Evolutionary conservation across 2,329 filamentous ascomycete species (phyloP).

Genomic region (Talaromyces pinophilus): DNA sequence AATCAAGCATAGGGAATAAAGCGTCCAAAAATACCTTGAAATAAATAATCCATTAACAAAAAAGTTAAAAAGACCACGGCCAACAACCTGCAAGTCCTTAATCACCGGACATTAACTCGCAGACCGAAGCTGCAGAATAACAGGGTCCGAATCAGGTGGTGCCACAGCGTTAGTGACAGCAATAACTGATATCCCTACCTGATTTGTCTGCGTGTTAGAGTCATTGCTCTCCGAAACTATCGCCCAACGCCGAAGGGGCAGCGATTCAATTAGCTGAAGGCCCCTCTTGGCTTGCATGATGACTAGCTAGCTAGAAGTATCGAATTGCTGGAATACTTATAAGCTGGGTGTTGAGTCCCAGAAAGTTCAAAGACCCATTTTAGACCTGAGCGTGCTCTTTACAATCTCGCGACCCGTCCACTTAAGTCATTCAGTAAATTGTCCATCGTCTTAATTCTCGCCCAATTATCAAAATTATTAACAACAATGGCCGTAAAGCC

Average conservation of each 20-base stretch:
- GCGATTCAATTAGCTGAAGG: neutral
- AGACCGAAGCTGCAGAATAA: conserved; percentile 1
- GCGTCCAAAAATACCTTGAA: neutral
- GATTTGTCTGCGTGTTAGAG: neutral
- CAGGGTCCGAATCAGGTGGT: neutral
- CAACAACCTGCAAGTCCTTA: neutral
- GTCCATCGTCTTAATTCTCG: neutral
- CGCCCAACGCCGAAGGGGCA: neutral
- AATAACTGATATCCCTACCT: neutral
- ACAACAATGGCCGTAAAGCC: neutral
- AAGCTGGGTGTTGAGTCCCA: neutral
- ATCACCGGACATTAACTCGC: neutral
- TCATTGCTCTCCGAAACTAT: neutral
- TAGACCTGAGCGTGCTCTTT: neutral
- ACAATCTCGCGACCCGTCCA: neutral
- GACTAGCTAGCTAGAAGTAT: neutral
- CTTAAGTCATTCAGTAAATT: neutral
- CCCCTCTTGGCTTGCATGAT: neutral
- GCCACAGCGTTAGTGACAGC: neutral
- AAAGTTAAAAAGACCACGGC: neutral
- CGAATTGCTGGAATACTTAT: neutral
- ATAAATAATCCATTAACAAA: neutral
- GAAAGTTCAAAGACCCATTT: neutral
- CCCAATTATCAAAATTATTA: too few relatives aligned
- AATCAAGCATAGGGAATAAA: neutral